A percentile compares a stretch with the other conserved stretches of the same genome.
Conservation (phyloP, 2,329 filamentous ascomycete genomes). For the Trichoderma sp. region DNA sequence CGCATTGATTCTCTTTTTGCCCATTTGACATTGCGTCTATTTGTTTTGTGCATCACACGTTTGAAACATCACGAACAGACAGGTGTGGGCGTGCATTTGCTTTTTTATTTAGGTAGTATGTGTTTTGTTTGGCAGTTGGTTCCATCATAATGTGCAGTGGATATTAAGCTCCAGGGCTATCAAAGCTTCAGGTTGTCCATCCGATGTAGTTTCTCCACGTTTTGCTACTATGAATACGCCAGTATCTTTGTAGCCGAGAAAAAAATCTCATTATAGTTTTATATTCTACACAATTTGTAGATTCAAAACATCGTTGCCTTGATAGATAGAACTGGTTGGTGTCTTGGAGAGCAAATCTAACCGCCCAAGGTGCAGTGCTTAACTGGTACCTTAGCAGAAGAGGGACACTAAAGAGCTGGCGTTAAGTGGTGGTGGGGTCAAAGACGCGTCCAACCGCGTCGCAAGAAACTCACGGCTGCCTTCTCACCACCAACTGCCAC, state of each 20-base stretch:
- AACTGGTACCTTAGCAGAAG: neutral
- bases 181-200: neutral
- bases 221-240: neutral
- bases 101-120: neutral
- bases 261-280: neutral
- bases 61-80: neutral
- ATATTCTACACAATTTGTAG: neutral
- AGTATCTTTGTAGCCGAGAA: neutral
- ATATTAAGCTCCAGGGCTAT: neutral
- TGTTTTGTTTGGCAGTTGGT: neutral
- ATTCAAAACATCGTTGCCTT: neutral
- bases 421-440: conserved; percentile 20
- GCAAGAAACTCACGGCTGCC: neutral
- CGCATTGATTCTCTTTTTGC: conserved; percentile 29
- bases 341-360: neutral
- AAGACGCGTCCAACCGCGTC: conserved; percentile 19
- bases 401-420: neutral
- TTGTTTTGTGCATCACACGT: neutral
- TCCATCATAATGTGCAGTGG: neutral
- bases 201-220: neutral
- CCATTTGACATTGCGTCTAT: neutral
- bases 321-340: neutral
- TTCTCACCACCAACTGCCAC: neutral
- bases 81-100: neutral
- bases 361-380: neutral